Percentiles rank a stretch among this genome's conserved stretches.
phyloP scores from a whole-genome alignment of 352 stramenopile species.

The Phytophthora fragariae region DNA sequence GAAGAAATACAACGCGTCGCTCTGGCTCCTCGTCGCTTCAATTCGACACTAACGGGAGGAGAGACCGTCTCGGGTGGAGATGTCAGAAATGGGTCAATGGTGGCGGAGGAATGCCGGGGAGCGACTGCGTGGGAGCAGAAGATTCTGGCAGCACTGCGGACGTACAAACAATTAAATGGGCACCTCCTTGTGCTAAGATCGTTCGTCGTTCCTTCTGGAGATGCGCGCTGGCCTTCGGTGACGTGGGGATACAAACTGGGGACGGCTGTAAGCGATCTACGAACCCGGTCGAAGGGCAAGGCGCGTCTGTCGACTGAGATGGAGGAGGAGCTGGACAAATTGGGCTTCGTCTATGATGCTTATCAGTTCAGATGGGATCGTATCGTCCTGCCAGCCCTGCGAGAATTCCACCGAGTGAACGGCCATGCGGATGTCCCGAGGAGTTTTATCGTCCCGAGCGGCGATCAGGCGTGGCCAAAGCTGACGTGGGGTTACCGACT shows the following conservation, averaged over 20 bases:
- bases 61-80: background rate
- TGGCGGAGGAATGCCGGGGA: background rate
- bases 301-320: background rate
- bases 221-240: background rate
- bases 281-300: background rate
- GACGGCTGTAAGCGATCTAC: background rate
- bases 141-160: background rate
- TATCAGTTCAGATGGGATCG: too few relatives aligned
- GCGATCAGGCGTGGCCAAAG: too few relatives aligned
- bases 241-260: background rate
- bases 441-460: too few relatives aligned
- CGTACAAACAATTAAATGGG: background rate
- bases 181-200: background rate
- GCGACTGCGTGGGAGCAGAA: background rate
- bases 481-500: too few relatives aligned
- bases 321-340: background rate
- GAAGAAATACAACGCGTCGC: background rate
- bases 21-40: background rate
- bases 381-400: too few relatives aligned
- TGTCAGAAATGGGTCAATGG: background rate
- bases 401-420: too few relatives aligned
- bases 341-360: too few relatives aligned
- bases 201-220: background rate
- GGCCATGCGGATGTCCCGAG: too few relatives aligned
- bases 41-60: background rate